A percentile compares a stretch with the other conserved stretches of the same genome.
phyloP scores from a whole-genome alignment of 1,284 basidiomycete species.

The Fomes fomentarius region DNA sequence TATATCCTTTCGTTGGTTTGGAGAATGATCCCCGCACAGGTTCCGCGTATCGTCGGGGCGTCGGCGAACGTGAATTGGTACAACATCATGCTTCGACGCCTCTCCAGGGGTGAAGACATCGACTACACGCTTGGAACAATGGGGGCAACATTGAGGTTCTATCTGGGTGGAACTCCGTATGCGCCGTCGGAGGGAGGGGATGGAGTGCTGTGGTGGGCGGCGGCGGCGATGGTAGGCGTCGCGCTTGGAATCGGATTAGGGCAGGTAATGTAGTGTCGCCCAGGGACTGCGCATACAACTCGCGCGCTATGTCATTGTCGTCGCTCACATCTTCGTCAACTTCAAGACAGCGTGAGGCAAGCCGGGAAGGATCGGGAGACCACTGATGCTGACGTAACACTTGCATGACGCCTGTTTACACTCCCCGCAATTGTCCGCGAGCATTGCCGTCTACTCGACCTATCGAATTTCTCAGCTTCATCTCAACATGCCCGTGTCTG shows the following conservation, averaged over 20 bases:
- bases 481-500: too few species aligned
- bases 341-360: too few species aligned
- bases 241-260: constrained; percentile 8
- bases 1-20: constrained; percentile 16
- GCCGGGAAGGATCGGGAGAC: too few species aligned
- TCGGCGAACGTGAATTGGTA: constrained; percentile 31
- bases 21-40: constrained; percentile 18
- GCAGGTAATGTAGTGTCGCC: constrained; percentile 3
- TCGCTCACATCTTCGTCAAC: too few species aligned
- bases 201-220: constrained; percentile 4
- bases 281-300: too few species aligned
- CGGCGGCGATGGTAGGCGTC: constrained; percentile 4
- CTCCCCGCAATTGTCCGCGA: too few species aligned
- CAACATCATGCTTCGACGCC: constrained; percentile 29
- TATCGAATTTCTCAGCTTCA: too few species aligned
- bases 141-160: constrained; percentile 27
- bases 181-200: background rate
- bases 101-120: constrained; percentile 22
- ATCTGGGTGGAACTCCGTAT: constrained; percentile 26
- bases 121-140: constrained; percentile 25
- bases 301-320: too few species aligned
- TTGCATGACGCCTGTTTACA: too few species aligned
- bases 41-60: constrained; percentile 33
- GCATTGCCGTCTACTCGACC: too few species aligned
- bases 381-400: too few species aligned